A percentile compares a stretch with the other conserved stretches of the same genome.
Evolutionary conservation across 2,329 filamentous ascomycete species (phyloP).

Genomic region (Chaetomium sp.): DNA sequence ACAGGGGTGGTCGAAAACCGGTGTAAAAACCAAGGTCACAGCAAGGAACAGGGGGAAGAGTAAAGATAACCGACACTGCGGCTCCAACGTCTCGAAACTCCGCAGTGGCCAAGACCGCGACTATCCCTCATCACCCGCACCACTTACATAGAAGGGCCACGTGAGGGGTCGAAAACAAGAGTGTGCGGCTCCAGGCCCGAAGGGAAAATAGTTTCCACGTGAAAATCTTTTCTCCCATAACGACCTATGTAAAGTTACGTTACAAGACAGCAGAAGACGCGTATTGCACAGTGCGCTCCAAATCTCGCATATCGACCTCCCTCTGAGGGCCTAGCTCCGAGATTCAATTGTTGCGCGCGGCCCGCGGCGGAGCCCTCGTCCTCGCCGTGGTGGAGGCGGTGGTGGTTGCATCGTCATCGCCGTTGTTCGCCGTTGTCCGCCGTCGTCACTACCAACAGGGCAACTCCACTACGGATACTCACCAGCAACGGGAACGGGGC

Average conservation of each 20-base stretch:
- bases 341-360: background rate
- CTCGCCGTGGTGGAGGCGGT: background rate
- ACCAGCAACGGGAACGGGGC: conserved; percentile 1
- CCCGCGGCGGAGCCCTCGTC: background rate
- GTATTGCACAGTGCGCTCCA: conserved; percentile 6
- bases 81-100: conserved; percentile 11
- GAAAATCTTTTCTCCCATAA: background rate
- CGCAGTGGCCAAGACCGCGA: conserved; percentile 19
- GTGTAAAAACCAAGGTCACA: conserved; percentile 10
- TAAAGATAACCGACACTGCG: background rate
- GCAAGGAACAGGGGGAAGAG: background rate
- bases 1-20: background rate
- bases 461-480: background rate
- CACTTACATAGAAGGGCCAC: background rate
- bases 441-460: background rate
- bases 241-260: no score
- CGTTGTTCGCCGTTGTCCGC: background rate
- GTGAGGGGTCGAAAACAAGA: background rate
- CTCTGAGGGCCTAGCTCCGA: background rate
- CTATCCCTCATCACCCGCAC: conserved; percentile 17
- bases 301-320: background rate
- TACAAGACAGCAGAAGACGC: background rate
- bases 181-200: background rate
- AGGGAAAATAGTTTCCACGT: background rate
- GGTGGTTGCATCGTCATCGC: conserved; percentile 5